Evolutionary conservation across 352 stramenopile species (phyloP).

Genomic region (Halophytophthora batemanensis): DNA sequence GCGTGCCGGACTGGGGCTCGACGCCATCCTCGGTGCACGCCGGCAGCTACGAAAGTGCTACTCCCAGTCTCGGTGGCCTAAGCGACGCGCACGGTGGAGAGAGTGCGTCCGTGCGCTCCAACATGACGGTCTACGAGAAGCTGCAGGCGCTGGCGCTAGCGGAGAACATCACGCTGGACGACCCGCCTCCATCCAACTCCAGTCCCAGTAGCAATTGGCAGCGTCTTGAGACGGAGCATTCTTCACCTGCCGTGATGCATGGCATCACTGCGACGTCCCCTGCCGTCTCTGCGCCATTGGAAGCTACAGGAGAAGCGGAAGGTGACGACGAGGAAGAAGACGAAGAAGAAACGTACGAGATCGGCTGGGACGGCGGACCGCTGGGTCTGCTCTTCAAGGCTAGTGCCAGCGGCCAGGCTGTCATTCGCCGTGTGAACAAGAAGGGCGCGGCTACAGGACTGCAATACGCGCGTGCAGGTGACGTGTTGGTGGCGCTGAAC

Average conservation of each 20-base stretch:
- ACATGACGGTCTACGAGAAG: conserved; percentile 45
- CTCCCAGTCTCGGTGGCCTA: conserved; percentile 2
- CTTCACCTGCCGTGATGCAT: too few relatives aligned
- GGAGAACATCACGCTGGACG: conserved; percentile 38
- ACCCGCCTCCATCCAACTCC: conserved; percentile 9
- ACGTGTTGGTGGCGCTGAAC: conserved; percentile 75
- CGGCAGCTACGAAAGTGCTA: conserved; percentile 24
- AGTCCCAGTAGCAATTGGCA: neutral
- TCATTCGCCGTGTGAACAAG: conserved; percentile 79
- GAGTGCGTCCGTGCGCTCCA: conserved; percentile 13
- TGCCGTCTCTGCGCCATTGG: too few relatives aligned
- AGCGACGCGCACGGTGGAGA: conserved; percentile 1
- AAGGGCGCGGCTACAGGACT: conserved; percentile 56
- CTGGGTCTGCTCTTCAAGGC: conserved; percentile 76
- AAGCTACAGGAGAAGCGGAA: neutral
- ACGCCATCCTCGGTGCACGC: conserved; percentile 21
- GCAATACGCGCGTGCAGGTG: conserved; percentile 61
- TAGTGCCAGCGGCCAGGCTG: conserved; percentile 38
- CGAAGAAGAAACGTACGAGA: conserved; percentile 67
- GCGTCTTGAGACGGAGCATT: neutral
- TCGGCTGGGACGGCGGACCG: conserved; percentile 63
- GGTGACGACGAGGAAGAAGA: conserved; percentile 48
- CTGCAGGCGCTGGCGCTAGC: conserved; percentile 51
- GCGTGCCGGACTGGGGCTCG: conserved; percentile 18
- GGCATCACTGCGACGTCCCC: too few relatives aligned